Conservation (phyloP, 345 rosid species). For the Hirschfeldia incana region DNA sequence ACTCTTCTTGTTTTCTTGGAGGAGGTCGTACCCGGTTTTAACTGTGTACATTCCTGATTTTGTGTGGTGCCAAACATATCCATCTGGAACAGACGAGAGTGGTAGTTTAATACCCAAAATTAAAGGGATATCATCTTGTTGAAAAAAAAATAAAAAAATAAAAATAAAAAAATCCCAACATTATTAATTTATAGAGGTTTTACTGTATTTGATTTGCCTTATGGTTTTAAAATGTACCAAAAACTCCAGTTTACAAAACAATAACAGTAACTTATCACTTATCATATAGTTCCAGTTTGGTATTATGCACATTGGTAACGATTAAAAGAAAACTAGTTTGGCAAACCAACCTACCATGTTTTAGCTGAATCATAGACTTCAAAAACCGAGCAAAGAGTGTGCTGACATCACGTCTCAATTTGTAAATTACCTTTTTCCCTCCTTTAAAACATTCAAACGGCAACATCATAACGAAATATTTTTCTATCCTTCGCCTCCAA, state of each 20-base stretch:
- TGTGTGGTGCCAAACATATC: too few species aligned
- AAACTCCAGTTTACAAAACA: background rate
- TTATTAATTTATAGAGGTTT: too few species aligned
- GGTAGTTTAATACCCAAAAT: too few species aligned
- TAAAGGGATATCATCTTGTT: too few species aligned
- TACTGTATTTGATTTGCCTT: background rate
- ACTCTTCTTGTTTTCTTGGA: too few species aligned
- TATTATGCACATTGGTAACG: background rate
- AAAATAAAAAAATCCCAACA: too few species aligned
- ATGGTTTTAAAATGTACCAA: background rate
- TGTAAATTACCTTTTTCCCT: background rate
- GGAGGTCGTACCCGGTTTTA: too few species aligned
- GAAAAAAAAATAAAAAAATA: too few species aligned
- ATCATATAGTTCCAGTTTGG: background rate
- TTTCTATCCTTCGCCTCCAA: background rate
- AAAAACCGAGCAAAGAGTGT: constrained; percentile 14
- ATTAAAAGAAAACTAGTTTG: background rate
- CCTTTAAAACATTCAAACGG: background rate
- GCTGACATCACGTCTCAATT: background rate
- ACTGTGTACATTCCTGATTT: too few species aligned
- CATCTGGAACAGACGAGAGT: too few species aligned
- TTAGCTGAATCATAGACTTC: background rate
- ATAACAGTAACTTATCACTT: background rate
- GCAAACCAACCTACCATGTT: background rate
- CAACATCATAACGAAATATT: background rate